Evolutionary conservation across 2,329 filamentous ascomycete genomes (phyloP).

Genomic region (Chrysoporthe deuterocubensis): DNA sequence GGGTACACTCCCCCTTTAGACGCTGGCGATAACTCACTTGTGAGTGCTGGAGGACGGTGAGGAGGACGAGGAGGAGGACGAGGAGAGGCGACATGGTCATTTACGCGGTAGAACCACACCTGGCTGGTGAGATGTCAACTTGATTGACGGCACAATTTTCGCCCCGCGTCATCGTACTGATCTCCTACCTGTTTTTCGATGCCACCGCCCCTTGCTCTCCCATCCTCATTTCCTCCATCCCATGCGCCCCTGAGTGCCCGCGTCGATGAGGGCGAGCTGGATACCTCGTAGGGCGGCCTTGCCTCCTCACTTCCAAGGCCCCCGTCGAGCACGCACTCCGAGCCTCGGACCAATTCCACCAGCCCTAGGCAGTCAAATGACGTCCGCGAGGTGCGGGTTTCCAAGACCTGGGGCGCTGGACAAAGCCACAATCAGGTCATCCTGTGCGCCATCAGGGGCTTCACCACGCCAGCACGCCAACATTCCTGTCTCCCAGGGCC

Average conservation of each 20-base stretch:
- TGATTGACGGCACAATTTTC: neutral
- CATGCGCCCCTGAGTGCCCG: neutral
- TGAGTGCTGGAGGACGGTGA: neutral
- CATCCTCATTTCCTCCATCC: neutral
- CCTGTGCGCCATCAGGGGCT: neutral
- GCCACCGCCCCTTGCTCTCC: neutral
- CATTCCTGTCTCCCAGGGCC: neutral
- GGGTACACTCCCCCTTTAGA: neutral
- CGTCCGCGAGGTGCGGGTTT: neutral
- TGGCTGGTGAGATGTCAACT: neutral
- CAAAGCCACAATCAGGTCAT: slow-evolving; percentile 2
- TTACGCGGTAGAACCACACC: neutral
- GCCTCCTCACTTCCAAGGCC: neutral
- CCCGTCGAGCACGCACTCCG: neutral
- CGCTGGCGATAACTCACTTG: slow-evolving; percentile 2
- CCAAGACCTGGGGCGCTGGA: neutral
- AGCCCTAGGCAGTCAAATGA: neutral
- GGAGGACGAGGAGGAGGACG: neutral
- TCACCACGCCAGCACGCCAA: neutral
- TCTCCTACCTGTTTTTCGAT: neutral
- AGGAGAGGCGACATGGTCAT: neutral
- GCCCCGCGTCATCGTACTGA: neutral
- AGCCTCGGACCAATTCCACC: neutral
- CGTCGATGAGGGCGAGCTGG: neutral
- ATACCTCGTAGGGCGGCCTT: neutral